Conservation (phyloP, 2,329 filamentous ascomycete species). For the Pseudocercospora eumusae region DNA sequence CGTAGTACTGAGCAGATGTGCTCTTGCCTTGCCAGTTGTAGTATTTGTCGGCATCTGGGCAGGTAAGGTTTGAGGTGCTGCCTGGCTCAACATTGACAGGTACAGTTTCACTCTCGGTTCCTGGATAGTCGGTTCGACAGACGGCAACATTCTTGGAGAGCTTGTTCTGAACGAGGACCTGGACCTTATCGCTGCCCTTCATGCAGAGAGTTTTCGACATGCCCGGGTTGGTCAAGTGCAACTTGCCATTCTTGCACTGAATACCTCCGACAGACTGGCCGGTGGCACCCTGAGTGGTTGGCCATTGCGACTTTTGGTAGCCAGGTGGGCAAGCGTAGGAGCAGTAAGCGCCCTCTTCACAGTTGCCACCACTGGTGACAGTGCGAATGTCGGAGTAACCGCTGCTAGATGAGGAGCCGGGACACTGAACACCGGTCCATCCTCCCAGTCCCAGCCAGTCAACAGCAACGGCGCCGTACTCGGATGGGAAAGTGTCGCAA, state of each 20-base stretch:
- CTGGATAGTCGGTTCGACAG: constrained; percentile 96
- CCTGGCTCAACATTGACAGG: constrained; percentile 67
- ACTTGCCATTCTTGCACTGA: constrained; percentile 74
- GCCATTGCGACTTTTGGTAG: constrained; percentile 93
- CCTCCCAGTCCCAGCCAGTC: constrained; percentile 69
- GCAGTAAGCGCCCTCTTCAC: constrained; percentile 70
- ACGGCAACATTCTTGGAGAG: constrained; percentile 67
- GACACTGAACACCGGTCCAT: constrained; percentile 74
- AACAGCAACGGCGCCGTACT: constrained; percentile 75
- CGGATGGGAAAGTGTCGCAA: constrained; percentile 73
- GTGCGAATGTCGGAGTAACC: constrained; percentile 59
- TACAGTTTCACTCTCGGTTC: constrained; percentile 83
- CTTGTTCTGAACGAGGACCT: constrained; percentile 73
- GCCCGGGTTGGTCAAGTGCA: constrained; percentile 72
- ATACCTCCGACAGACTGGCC: constrained; percentile 88
- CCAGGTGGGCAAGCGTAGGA: constrained; percentile 91
- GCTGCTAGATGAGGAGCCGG: constrained; percentile 33
- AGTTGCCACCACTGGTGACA: constrained; percentile 66
- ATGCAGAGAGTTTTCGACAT: constrained; percentile 72
- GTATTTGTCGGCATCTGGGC: constrained; percentile 70
- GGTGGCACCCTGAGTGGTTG: constrained; percentile 71
- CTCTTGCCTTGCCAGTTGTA: constrained; percentile 72
- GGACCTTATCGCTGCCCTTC: constrained; percentile 63
- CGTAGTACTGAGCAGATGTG: constrained; percentile 94
- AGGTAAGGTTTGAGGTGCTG: constrained; percentile 64